These are phyloP conservation scores for Pleurotus djamor DNA, from an alignment of 768 basidiomycete species.

Conservation along the genomic window DNA sequence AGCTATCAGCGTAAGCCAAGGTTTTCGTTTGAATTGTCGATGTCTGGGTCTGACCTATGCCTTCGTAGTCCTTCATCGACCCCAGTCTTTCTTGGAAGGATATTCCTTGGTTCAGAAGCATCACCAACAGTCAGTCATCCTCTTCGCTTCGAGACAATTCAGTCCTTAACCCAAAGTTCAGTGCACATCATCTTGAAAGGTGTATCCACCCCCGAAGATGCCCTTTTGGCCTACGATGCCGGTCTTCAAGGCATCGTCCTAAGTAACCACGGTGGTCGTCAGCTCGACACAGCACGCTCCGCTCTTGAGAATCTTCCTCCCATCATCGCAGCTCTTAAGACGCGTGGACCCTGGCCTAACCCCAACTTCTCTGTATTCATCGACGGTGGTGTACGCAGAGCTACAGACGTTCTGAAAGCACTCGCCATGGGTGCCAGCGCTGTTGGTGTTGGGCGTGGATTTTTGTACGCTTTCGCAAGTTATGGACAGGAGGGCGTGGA, in stretches of 20 bases:
- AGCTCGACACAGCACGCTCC: constrained; percentile 79
- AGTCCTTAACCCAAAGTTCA: constrained; percentile 38
- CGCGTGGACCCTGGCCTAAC: constrained; percentile 75
- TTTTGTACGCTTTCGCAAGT: constrained; percentile 84
- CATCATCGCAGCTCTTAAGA: constrained; percentile 71
- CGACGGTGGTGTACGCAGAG: constrained; percentile 93
- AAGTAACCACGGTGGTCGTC: constrained; percentile 82
- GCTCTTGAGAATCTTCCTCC: constrained; percentile 88
- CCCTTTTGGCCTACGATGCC: constrained; percentile 77
- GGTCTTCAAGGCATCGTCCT: constrained; percentile 77
- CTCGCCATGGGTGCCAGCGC: constrained; percentile 81
- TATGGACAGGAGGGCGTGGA: constrained; percentile 91
- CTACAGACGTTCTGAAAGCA: constrained; percentile 88
- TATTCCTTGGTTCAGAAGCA: constrained; percentile 76
- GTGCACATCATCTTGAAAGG: constrained; percentile 93
- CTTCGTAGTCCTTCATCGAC: constrained; percentile 85
- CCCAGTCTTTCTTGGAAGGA: constrained; percentile 87
- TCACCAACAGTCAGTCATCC: constrained; percentile 55
- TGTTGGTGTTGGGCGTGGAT: constrained; percentile 88
- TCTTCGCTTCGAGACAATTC: constrained; percentile 8
- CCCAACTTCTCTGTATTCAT: constrained; percentile 81
- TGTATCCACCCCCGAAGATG: constrained; percentile 53
- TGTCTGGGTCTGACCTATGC: background rate
- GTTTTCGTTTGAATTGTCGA: background rate
- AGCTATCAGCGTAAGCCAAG: constrained; percentile 75